Evolutionary conservation across 2,329 filamentous ascomycete species (phyloP), one percentile per base, ranked within the genome.

Genomic region (Diplodia intermedia): DNA sequence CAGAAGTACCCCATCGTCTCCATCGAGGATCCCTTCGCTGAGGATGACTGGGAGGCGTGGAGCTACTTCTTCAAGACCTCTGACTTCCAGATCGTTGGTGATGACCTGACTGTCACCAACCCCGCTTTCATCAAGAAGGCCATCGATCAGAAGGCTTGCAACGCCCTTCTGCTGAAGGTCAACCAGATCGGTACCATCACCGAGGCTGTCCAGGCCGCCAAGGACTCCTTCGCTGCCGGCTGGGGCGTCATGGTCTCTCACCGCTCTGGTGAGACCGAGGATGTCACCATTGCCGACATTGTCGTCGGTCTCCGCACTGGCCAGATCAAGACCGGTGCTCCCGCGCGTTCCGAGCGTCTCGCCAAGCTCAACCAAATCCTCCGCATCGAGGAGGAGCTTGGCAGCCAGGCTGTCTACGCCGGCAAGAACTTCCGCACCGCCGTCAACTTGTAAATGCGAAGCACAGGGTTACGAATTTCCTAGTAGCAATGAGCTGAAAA

Each of bases 221-320:
- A 98, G 89, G 95, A 98, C 85, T 96, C 94, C 63, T 98, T 95
- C 81, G 91, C 91, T 75, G 94, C 92, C 76, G 90, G 89, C 81
- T 99, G 95, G 95, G 94, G 94, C 81, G 94, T 99, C 86, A 98
- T 99, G 95, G 95, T 99, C 73, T 98, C 95, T 73, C 95, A 99
- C 88, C 91, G 95, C 77, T 99, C 95, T 71, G 95, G 95, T 82
- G 95, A 99, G 91, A 99, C 95, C 70, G 95, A 98, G 86, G 95
- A 99, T 86, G 95, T 99, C 77, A 99, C 95, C 83, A 99, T 99
- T 81, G 91, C 95, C 75, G 95, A 99, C 81, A 95, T 99, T 75
- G 93, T 94, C 73, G 95, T 99, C 75, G 95, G 95, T 86, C 92
- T 99, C 79, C 92, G 95, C 77, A 86, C 94, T 77, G 95, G 95